These are phyloP conservation scores for Solanum ossicruentum DNA, from an alignment of 257 asterid species.

Conservation along the genomic window DNA sequence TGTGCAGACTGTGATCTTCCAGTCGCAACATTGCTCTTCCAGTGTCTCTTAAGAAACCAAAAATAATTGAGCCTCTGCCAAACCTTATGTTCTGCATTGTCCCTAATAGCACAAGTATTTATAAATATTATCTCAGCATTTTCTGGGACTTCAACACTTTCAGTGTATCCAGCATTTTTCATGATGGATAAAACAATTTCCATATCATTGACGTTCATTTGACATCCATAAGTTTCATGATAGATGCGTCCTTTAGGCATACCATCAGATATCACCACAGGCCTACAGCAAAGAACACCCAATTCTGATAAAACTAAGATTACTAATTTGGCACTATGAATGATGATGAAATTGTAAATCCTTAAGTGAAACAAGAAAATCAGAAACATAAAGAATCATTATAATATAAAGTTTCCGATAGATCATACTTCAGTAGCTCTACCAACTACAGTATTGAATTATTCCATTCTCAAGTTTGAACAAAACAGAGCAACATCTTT, in stretches of 20 bases:
- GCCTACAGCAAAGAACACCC: constrained; percentile 27
- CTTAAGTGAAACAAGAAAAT: neutral
- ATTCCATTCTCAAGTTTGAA: neutral
- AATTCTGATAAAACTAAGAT: neutral
- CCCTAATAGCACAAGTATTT: constrained; percentile 95
- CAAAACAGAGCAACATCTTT: neutral
- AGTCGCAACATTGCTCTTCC: constrained; percentile 83
- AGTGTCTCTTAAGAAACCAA: constrained; percentile 90
- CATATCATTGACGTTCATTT: constrained; percentile 99
- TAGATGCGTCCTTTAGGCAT: constrained; percentile 76
- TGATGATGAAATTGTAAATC: neutral
- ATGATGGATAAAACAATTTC: constrained; percentile 91
- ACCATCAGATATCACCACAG: constrained; percentile 24
- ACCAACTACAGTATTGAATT: neutral
- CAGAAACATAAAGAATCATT: neutral
- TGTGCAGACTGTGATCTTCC: constrained; percentile 82
- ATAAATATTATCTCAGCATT: constrained; percentile 89
- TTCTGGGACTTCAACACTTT: constrained; percentile 79
- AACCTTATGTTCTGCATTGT: constrained; percentile 93
- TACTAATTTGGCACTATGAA: neutral
- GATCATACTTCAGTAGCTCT: neutral
- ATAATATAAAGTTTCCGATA: neutral
- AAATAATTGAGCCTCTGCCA: constrained; percentile 97
- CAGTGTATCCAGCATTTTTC: constrained; percentile 81
- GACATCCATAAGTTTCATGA: constrained; percentile 98